A percentile compares a stretch with the other conserved stretches of the same genome.
Evolutionary conservation across 495 filamentous ascomycete genomes (phyloP).

Genomic region (Cudoniella acicularis): DNA sequence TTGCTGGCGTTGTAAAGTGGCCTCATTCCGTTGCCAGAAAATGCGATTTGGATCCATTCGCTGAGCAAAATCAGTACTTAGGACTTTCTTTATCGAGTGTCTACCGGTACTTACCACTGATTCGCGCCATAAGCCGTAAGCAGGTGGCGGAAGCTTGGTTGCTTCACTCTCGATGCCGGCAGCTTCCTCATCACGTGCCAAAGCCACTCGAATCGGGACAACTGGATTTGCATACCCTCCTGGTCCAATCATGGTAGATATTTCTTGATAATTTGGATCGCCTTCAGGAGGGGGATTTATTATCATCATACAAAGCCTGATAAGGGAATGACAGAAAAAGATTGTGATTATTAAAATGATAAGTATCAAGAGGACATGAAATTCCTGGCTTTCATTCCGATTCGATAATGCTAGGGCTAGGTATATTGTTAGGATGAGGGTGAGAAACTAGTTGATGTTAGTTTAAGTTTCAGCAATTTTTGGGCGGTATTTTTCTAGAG

Average conservation of each 20-base stretch:
- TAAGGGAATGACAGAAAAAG: slow-evolving; percentile 74
- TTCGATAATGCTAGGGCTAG: slow-evolving; percentile 32
- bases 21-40: slow-evolving; percentile 65
- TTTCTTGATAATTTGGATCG: slow-evolving; percentile 20
- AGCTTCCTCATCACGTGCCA: slow-evolving; percentile 60
- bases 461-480: background rate
- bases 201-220: slow-evolving; percentile 57
- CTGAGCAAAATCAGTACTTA: slow-evolving; percentile 30
- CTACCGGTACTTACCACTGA: slow-evolving; percentile 75
- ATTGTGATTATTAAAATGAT: slow-evolving; percentile 68
- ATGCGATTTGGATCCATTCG: slow-evolving; percentile 76
- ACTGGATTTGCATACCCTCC: slow-evolving; percentile 58
- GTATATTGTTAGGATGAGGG: slow-evolving; percentile 58
- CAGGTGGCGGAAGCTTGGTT: slow-evolving; percentile 66
- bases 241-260: slow-evolving; percentile 42
- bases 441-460: slow-evolving; percentile 51
- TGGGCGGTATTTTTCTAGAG: slow-evolving; percentile 26
- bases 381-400: slow-evolving; percentile 45
- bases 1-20: slow-evolving; percentile 21
- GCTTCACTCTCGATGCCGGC: slow-evolving; percentile 47
- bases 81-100: background rate
- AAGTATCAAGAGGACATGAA: slow-evolving; percentile 73
- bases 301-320: slow-evolving; percentile 65
- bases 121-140: slow-evolving; percentile 82
- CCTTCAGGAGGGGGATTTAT: slow-evolving; percentile 27